Base-by-base conservation (phyloP, 495 filamentous ascomycete genomes). In the Sphaerosporella brunnea region DNA sequence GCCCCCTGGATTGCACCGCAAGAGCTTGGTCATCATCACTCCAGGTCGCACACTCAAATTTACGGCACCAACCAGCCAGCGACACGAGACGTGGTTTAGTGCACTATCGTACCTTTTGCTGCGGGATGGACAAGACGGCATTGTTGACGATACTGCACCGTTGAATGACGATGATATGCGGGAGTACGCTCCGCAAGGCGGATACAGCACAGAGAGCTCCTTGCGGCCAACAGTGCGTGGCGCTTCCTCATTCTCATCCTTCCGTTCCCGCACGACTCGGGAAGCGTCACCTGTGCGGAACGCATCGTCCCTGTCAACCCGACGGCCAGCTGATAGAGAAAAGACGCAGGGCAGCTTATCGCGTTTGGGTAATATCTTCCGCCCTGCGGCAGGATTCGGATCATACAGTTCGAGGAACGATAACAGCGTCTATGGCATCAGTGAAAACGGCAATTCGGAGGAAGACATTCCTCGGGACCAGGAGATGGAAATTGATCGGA, bases 31-130 rank as follows among this genome's bases (percentile, higher is more conserved):
- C 48, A 77, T 97, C 49, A 69, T 93, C 45, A 92, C 90, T 13
- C 88, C 88, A 23, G 84, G 86, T 30, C 76, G 90, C 48, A 74
- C 75, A 10, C 71, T 97, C 60, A 82, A 93, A 56, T 88, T 96
- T 56, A 97, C 90, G 16, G 92, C 92, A 45, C 78, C 82, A 23
- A 97, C 90, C 7, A 79, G 84, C 15, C 85, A 93, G 57, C 72
- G 90, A 45, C 90, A 97, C 53, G 90, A 96, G 63, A 96, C 87
- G 3, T 97, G 90, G 90, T 96, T 90, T 72, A 95, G 95, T 60
- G 58, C 90, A 4, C 71, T 97, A 30, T 92, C 85, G 2, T 97
- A 97, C 59, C 74, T 97, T 10, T 72, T 96, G 23, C 65, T 93
- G 18, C 77, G 85, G 34, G 82, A 80, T 11, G 68, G 36, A 73